Conservation (phyloP, 345 rosid species). For the Dipteronia dyeriana region DNA sequence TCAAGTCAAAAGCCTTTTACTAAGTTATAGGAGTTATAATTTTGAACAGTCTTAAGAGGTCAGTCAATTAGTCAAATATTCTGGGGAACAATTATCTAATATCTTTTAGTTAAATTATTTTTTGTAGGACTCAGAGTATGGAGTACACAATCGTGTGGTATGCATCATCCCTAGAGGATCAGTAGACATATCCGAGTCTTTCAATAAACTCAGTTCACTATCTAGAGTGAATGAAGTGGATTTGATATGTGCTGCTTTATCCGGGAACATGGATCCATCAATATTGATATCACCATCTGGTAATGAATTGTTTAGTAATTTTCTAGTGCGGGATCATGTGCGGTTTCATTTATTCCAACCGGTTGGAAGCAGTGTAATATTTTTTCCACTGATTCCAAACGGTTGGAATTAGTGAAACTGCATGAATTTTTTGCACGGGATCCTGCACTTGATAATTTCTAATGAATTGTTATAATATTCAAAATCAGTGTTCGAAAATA, state of each 20-base stretch:
- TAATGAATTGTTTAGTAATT: conserved; percentile 21
- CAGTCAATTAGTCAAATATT: not conserved
- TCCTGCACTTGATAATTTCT: too few species aligned
- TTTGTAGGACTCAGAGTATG: conserved; percentile 50
- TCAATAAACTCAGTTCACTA: conserved; percentile 53
- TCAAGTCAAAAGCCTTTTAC: not conserved
- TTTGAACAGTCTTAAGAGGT: not conserved
- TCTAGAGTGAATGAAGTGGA: conserved; percentile 71
- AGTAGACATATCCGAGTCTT: conserved; percentile 40
- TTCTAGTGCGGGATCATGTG: too few species aligned
- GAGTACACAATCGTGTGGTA: conserved; percentile 41
- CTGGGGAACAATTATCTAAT: not conserved
- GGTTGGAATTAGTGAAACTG: too few species aligned
- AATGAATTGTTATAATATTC: not conserved
- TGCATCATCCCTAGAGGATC: conserved; percentile 63
- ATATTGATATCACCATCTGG: conserved; percentile 61
- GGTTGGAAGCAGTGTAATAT: too few species aligned
- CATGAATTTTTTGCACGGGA: too few species aligned
- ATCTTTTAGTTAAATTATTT: conserved; percentile 9
- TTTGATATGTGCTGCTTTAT: conserved; percentile 60
- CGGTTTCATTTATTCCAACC: too few species aligned
- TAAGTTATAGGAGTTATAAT: not conserved
- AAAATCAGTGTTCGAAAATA: too few species aligned
- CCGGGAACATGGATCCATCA: conserved; percentile 65
- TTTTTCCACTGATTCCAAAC: too few species aligned